Evolutionary conservation across 441 rosid species (phyloP), one percentile per base, ranked within the genome.

Genomic region (Adansonia madagascariensis): DNA sequence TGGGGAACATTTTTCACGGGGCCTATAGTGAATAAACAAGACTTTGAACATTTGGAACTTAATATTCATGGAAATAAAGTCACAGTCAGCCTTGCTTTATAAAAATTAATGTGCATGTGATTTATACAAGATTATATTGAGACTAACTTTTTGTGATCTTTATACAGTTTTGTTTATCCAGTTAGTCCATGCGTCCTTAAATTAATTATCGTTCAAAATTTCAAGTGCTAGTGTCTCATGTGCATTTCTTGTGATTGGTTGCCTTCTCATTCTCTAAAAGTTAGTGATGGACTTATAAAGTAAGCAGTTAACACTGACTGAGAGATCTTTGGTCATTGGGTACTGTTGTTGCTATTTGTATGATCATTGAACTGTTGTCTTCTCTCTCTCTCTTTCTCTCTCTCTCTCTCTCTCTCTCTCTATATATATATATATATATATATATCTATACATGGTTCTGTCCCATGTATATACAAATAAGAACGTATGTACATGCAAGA

Each of bases 211-310:
- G 8, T 24, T 47, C 18, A 61, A 49, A 7, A 47, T 24, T 27
- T 69, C 41, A 6, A 14, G 49, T 24, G 56, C 7, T 11, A 22
- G 18, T 47, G 2, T 43, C 20, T 69, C 18, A n/a, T n/a, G 3
- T 68, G 8, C 49, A 7, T 47, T 44, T 67, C 50, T 44, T 67
- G 35, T 46, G 71, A 20, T 67, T 44, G 71, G n/a, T 46, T 67
- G 10, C 55, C 39, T 44, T 67, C 46, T 46, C 20, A 2, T 20
- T 10, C 15, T 67, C 55, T 18, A 22, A 67, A 67, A 6, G 2
- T 18, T 67, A 5, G 15, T 11, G 22, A 44, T 46, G 72, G n/a
- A 11, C 7, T 22, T 18, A 11, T 46, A 55, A 67, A 18, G 31
- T 5, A 44, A 12, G 4, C 17, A 10, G 55, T 20, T 46, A 67